Evolutionary conservation across 768 basidiomycete species (phyloP).

Genomic region (Tylopilus balloui): DNA sequence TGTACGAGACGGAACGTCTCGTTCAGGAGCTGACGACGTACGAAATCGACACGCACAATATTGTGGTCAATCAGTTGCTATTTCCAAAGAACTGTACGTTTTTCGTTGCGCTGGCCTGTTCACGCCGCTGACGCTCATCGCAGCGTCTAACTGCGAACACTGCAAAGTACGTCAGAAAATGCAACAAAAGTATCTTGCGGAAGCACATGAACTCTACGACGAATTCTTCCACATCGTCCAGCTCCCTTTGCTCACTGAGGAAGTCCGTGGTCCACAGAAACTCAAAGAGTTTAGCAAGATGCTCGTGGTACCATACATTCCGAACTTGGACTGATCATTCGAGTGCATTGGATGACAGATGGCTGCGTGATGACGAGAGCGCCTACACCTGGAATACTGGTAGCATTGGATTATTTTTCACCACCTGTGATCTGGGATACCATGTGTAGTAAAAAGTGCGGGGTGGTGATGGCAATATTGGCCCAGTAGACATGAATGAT

Average conservation of each 20-base stretch:
- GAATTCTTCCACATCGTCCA: conserved; percentile 97
- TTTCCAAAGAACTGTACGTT: conserved; percentile 85
- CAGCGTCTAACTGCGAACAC: conserved; percentile 92
- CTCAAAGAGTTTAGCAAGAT: conserved; percentile 90
- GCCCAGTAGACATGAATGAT: no score
- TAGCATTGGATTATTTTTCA: conserved; percentile 8
- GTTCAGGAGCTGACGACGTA: conserved; percentile 94
- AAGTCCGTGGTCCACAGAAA: conserved; percentile 93
- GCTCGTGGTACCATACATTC: conserved; percentile 77
- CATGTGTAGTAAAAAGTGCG: conserved; percentile 1
- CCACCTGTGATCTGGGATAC: conserved; percentile 9
- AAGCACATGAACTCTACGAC: conserved; percentile 96
- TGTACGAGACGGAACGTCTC: conserved; percentile 97
- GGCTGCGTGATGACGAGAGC: neutral
- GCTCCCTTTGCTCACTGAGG: conserved; percentile 91
- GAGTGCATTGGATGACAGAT: neutral
- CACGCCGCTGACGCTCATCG: neutral
- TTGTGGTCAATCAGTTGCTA: conserved; percentile 95
- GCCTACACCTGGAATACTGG: neutral
- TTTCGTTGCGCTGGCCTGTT: neutral
- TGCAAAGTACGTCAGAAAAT: conserved; percentile 92
- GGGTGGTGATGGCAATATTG: neutral
- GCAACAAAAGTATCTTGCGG: conserved; percentile 96
- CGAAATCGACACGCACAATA: conserved; percentile 97
- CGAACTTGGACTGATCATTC: conserved; percentile 31